Base-by-base conservation (phyloP, 192 early-diverging fungal species). In the Backusella sp. region DNA sequence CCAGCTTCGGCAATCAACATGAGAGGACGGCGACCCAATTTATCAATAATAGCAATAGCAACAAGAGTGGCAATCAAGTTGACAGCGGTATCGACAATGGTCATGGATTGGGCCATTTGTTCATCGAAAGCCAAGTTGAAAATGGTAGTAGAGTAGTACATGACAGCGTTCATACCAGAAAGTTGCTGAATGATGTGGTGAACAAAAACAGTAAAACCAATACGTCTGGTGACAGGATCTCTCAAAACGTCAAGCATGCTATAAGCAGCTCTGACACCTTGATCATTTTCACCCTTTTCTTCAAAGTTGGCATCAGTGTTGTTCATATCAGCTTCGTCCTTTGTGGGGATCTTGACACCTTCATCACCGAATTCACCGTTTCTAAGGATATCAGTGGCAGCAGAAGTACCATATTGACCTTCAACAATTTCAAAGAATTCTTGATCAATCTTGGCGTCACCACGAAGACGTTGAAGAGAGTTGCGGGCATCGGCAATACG, bases 91-190 rank as follows among this genome's bases (percentile, higher is more conserved):
- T 85, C 76, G 34, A 90, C 86, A 17, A 93, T 86, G 14, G 92
- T 87, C 26, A 95, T 85, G 36, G 85, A 84, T 52, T 88, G 88
- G 32, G 89, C 82, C 35, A 87, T 87, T 7, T 83, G 75, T 14
- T 87, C 72, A 42, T 85, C 77, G 77, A 90, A 91, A 34, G 76
- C 83, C 78, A 90, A 67, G 66, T 85, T 85, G 84, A 96, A 92
- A 68, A 96, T 94, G 14, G 89, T 89, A 7, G 95, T 93, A 26
- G 89, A 91, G 79, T 95, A 97, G 82, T 92, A 94, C 75, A 94
- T 93, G 53, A 94, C 89, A 7, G 90, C 94, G 77, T 95, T 95
- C 79, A 96, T 94, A 68, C 92, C 94, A 52, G 88, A 91, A 34
- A 95, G 85, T 82, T 95, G 94, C 80, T 96, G 95, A 75, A 88